Base-by-base conservation (phyloP, 257 asterid species). In the Solanum chiquidenum region DNA sequence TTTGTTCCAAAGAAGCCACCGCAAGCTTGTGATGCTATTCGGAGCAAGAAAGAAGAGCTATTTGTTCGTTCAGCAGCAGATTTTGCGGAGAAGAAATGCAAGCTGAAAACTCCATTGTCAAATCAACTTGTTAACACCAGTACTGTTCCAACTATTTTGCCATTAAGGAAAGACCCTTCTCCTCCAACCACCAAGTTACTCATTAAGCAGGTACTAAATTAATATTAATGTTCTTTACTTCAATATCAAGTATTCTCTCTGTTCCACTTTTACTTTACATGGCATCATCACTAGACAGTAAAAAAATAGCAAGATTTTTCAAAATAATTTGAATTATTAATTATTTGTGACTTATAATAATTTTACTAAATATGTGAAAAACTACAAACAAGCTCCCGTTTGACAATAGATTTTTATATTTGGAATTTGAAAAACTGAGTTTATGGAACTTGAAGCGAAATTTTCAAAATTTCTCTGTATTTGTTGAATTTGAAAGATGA, bases 121-220 rank as follows among this genome's bases (percentile, higher is more conserved):
- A 92, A 84, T 85, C 94, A 95, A 71, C 88, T 92, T 86, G 76
- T 89, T 12, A 89, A 88, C 35, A 38, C 71, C 83, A 87, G 79
- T 23, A 92, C 91, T 89, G 94, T 91, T 25, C 95, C 98, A 27
- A 90, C 93, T 5, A 89, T 91, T 87, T 87, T 94, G 87, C 96
- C 98, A 25, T 92, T 91, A 88, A 96, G 90, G 93, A 96, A 91
- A 90, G 95, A 89, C 88, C 91, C 92, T 66, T 91, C 94, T 49
- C 91, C 95, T 4, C 95, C 91, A 37, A 92, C 92, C 35, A 91
- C 92, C 27, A 94, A 92, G 89, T 90, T 92, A 86, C 93, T 91
- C 86, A 94, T 90, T 88, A 94, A 94, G 83, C 96, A 95, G 98
- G 98, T 95, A 37, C 8, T 9, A 79, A 89, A 90, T 2, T 72